phyloP scores from a whole-genome alignment of 805 yeast genomes.

The Cyberlindnera misumaiensis region DNA sequence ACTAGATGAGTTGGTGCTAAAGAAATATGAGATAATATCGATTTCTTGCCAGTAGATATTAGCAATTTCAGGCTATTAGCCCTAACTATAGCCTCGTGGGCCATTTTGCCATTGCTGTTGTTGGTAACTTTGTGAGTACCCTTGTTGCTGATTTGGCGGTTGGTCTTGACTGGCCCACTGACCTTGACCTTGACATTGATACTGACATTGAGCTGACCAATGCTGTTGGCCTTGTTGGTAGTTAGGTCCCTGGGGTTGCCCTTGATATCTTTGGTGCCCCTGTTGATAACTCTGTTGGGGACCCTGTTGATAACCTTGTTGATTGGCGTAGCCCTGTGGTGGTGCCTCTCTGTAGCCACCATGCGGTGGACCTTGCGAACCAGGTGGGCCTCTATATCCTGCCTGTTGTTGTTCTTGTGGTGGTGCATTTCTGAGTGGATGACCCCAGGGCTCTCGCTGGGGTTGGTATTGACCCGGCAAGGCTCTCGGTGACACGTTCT shows the following conservation, averaged over 20 bases:
- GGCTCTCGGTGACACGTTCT: too few species aligned
- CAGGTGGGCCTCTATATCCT: conserved; percentile 1
- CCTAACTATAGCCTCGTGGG: neutral
- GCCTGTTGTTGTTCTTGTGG: neutral
- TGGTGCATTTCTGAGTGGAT: too few species aligned
- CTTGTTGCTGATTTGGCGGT: neutral
- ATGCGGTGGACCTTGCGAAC: conserved; percentile 1
- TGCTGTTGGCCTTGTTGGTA: too few species aligned
- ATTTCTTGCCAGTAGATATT: too few species aligned
- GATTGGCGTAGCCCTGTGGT: conserved; percentile 1
- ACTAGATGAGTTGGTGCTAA: conserved; percentile 1
- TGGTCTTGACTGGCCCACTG: too few species aligned
- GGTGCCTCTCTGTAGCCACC: conserved; percentile 1
- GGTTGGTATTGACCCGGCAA: too few species aligned
- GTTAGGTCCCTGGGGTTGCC: too few species aligned
- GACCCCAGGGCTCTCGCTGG: too few species aligned
- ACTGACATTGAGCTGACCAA: too few species aligned
- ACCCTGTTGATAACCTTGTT: conserved; percentile 1
- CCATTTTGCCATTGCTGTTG: neutral
- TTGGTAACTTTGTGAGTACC: neutral
- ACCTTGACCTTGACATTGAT: too few species aligned
- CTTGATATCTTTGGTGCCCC: too few species aligned
- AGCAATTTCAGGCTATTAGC: neutral
- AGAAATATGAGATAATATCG: neutral
- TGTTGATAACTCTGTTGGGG: conserved; percentile 3